Evolutionary conservation across 1,284 basidiomycete genomes (phyloP).

Genomic region (Naganishia cerealis): DNA sequence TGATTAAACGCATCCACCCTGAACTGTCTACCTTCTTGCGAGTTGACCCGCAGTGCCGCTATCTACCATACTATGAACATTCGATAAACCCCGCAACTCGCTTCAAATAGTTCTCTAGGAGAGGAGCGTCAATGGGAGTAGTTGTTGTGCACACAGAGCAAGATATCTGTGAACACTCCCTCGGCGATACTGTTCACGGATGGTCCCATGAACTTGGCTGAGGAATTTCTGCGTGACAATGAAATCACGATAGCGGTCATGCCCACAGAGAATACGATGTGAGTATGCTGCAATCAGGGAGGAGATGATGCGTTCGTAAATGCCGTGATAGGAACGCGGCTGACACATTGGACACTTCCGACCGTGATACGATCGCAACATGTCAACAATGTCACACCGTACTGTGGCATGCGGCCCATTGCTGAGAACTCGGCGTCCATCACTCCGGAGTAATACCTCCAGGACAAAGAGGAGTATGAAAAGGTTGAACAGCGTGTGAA

Average conservation of each 20-base stretch:
- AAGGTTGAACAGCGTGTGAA: conserved; percentile 36
- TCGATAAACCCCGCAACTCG: background rate
- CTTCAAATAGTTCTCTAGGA: conserved; percentile 39
- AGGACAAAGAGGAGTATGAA: conserved; percentile 36
- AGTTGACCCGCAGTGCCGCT: background rate
- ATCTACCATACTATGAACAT: too few relatives aligned
- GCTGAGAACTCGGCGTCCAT: conserved; percentile 41
- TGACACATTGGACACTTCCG: conserved; percentile 40
- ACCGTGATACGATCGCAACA: conserved; percentile 43
- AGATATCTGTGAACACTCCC: conserved; percentile 34
- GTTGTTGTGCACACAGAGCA: conserved; percentile 32
- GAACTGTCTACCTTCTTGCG: conserved; percentile 16
- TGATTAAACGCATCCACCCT: conserved; percentile 1
- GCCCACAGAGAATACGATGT: conserved; percentile 44
- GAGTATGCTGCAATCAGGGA: conserved; percentile 5
- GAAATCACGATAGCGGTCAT: conserved; percentile 46
- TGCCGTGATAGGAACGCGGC: conserved; percentile 34
- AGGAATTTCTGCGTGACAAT: conserved; percentile 41
- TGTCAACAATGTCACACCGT: conserved; percentile 42
- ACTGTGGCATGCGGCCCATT: conserved; percentile 42
- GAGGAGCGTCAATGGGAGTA: conserved; percentile 44
- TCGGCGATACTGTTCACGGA: conserved; percentile 37
- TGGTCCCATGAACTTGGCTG: conserved; percentile 38
- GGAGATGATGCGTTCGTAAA: background rate
- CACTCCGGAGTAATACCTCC: conserved; percentile 33